Conservation (phyloP, 179 eudicot species). For the Carnegiea gigantea region DNA sequence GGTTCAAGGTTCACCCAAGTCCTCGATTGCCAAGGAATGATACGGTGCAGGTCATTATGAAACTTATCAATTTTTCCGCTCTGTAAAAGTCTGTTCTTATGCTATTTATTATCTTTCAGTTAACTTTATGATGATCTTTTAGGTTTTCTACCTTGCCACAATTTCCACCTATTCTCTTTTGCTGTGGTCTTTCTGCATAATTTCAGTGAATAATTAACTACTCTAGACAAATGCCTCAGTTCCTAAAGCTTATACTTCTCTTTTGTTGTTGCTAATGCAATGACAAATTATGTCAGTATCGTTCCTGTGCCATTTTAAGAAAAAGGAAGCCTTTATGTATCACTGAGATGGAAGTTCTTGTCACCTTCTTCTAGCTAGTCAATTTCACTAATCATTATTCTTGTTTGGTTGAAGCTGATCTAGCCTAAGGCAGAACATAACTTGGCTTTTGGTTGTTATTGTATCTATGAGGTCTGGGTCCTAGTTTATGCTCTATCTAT, state of each 20-base stretch:
- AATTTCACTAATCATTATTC: neutral
- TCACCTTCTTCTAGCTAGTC: neutral
- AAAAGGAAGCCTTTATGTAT: neutral
- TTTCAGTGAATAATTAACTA: neutral
- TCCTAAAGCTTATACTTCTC: neutral
- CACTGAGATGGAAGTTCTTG: neutral
- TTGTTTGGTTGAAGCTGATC: neutral
- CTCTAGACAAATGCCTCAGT: conserved; percentile 9
- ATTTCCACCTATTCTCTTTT: neutral
- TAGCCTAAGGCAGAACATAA: neutral
- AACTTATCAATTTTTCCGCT: neutral
- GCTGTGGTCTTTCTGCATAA: neutral
- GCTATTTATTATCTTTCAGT: neutral
- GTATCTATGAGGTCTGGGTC: no score
- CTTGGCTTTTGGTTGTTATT: neutral
- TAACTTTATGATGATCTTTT: neutral
- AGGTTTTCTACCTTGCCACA: neutral
- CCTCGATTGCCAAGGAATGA: conserved; percentile 80
- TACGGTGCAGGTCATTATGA: conserved; percentile 68
- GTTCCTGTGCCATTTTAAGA: neutral
- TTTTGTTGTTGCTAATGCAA: neutral
- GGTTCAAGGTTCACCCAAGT: conserved; percentile 87
- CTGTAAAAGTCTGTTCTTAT: neutral
- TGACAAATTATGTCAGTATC: neutral
- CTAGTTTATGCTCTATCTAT: no score